Evolutionary conservation across 2,329 filamentous ascomycete species (phyloP), one percentile per base, ranked within the genome.

Genomic region (Trichoderma lentiforme): DNA sequence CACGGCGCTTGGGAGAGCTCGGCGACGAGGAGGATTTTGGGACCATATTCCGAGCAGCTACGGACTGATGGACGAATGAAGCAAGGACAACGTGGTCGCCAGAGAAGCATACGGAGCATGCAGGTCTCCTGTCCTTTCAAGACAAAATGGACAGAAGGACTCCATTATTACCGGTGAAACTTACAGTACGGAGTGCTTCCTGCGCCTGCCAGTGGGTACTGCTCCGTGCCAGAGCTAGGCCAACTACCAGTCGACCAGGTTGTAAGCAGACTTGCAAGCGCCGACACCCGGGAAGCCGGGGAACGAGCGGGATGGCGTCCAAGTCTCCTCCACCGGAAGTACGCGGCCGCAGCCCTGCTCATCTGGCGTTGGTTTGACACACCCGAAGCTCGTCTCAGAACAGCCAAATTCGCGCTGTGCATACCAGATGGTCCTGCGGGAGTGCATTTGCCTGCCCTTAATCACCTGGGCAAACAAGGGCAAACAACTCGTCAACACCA

Each of bases 221-320:
- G 65, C 65, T 62, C 34, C 34, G 32, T 39, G 24, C 12, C 47
- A 53, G 47, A 14, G 14, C 51, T 6, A 43, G 39, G 39, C 39
- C 39, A 43, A 43, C 39, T 43, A 43, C 39, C 39, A 43, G 39
- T 43, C 39, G 15, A 67, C 30, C 18, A 28, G 34, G 21, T 12
- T 34, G 14, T 36, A 15, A 56, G 64, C 47, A 21, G 15, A 67
- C 15, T 24, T 39, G 21, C 57, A 32, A 43, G 67, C 67, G 57
- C 67, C 67, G 67, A 70, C 67, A 61, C 67, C 67, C 67, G 67
- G 67, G 56, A 53, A 51, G 39, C 67, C 67, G 57, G 67, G 67
- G 67, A 47, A 70, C 47, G 67, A 60, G 39, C 67, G 39, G 67
- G 67, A 62, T 62, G 57, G 57, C 67, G 56, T 62, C 56, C 32